phyloP scores from a whole-genome alignment of 305 asterid species.

The Fraxinus sp. region DNA sequence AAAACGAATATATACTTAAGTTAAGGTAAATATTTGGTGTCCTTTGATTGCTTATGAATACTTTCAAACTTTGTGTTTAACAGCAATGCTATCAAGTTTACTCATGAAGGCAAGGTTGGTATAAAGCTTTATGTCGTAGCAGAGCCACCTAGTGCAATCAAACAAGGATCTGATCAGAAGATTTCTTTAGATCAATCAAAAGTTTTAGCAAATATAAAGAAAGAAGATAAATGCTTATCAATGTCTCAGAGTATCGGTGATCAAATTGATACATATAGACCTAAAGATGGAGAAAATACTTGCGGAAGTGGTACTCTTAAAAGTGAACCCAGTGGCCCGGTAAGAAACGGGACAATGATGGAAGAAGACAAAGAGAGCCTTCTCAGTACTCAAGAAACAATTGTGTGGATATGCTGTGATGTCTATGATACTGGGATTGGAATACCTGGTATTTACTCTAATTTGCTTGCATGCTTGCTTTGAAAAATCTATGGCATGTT shows the following conservation, averaged over 20 bases:
- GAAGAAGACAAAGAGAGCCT: slow-evolving; percentile 38
- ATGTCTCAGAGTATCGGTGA: slow-evolving; percentile 14
- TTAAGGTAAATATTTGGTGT: not conserved
- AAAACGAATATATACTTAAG: not conserved
- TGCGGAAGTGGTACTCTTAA: slow-evolving; percentile 23
- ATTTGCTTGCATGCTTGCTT: not conserved
- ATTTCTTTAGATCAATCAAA: slow-evolving; percentile 33
- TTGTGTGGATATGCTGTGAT: slow-evolving; percentile 84
- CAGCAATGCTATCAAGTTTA: slow-evolving; percentile 89
- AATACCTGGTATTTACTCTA: slow-evolving; percentile 64
- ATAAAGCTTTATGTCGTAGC: slow-evolving; percentile 65
- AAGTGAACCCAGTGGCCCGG: slow-evolving; percentile 24
- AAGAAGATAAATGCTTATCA: slow-evolving; percentile 27
- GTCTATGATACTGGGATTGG: slow-evolving; percentile 91
- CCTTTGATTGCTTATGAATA: not conserved
- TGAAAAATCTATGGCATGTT: not conserved
- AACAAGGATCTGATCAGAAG: slow-evolving; percentile 36
- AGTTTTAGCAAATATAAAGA: slow-evolving; percentile 19
- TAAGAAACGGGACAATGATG: slow-evolving; percentile 24
- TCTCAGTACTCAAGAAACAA: slow-evolving; percentile 40
- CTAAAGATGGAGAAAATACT: slow-evolving; percentile 22
- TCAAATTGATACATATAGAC: slow-evolving; percentile 18
- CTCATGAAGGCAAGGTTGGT: slow-evolving; percentile 88
- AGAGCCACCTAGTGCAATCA: slow-evolving; percentile 35
- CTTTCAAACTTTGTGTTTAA: slow-evolving; percentile 11